Base-by-base conservation (phyloP, 371 early-diverging fungal species). In the Cokeromyces recurvatus region DNA sequence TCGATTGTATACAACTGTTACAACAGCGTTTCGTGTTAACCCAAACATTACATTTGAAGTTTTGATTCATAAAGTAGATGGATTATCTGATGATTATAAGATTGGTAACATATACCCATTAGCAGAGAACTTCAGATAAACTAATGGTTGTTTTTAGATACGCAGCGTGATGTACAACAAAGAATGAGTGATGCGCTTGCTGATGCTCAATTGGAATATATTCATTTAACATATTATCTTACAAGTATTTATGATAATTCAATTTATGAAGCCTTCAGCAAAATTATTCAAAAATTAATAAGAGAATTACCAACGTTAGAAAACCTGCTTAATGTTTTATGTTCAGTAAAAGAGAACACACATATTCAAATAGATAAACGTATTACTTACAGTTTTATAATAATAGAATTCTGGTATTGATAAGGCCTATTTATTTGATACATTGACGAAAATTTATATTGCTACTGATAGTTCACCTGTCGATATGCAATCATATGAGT, bases 1-100 rank as follows among this genome's bases (percentile, higher is more conserved):
- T 47, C 74, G 82, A 35, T 72, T 97, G 11, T 84, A 82, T 51
- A 64, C 77, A 31, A 90, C 89, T 0, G 82, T 97, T 8, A 82
- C 83, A 1, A 74, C 71, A 11, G 94, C 94, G 1, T 81, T 87
- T 53, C 60, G 80, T 25, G 82, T 85, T 36, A 97, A 96, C 61
- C 83, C 82, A 38, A 78, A 78, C 50, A 86, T 97, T 12, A 79
- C 82, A 0, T 92, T 91, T 66, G 94, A 95, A 57, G 86, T 96
- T 5, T 85, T 96, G 48, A 84, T 96, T 43, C 94, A 96, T 71
- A 96, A 96, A 67, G 91, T 95, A 12, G 97, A 96, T 57, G 94
- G 94, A 12, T 66, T 96, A 38, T 88, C 89, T 1, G 95, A 95
- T 53, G 97, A 96, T 44, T 85, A 85, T 72, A 91, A 90, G 65